These are phyloP conservation scores for Neospora caninum DNA, from an alignment of 169 alveolate species.

Conservation along the genomic window DNA sequence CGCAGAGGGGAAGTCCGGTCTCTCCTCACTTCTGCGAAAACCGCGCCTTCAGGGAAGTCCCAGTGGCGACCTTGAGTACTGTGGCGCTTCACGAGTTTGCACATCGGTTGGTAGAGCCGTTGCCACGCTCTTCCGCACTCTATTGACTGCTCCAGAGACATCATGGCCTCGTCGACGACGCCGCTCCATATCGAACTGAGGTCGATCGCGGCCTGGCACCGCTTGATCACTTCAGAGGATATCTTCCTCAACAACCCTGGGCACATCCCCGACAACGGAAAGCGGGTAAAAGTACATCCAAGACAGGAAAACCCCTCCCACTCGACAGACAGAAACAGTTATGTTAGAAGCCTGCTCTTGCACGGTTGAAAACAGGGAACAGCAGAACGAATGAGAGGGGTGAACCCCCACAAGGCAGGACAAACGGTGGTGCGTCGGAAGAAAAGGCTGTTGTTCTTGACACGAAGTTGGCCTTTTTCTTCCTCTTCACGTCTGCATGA, in stretches of 20 bases:
- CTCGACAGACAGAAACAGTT: neutral
- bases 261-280: neutral
- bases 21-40: slow-evolving; percentile 87
- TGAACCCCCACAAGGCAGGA: too few relatives aligned
- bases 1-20: neutral
- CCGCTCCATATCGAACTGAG: slow-evolving; percentile 87
- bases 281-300: neutral
- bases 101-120: slow-evolving; percentile 82
- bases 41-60: slow-evolving; percentile 89
- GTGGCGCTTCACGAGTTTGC: slow-evolving; percentile 78
- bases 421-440: too few relatives aligned
- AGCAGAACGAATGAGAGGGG: neutral
- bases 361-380: too few relatives aligned
- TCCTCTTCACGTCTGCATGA: too few relatives aligned
- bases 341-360: neutral
- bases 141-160: slow-evolving; percentile 82
- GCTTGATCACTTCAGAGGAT: slow-evolving; percentile 88
- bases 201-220: slow-evolving; percentile 90
- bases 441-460: too few relatives aligned
- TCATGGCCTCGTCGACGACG: slow-evolving; percentile 60
- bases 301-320: neutral
- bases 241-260: slow-evolving; percentile 90
- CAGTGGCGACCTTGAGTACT: slow-evolving; percentile 79
- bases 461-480: too few relatives aligned
- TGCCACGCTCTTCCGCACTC: slow-evolving; percentile 92